Evolutionary conservation across 257 asterid genomes (phyloP).

Genomic region (Solanum boliviense): DNA sequence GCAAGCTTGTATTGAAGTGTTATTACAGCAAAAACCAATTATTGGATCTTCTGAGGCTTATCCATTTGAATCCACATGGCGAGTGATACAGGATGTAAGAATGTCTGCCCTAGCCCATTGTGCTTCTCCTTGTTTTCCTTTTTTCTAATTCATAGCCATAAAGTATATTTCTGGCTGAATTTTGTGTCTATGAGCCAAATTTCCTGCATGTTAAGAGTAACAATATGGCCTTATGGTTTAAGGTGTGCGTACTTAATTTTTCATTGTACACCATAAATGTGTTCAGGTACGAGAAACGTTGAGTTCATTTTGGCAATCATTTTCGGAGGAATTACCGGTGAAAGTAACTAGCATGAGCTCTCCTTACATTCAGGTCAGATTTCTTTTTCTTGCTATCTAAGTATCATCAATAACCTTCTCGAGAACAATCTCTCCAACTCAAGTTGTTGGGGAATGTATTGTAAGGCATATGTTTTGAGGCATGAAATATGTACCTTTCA

Average conservation of each 20-base stretch:
- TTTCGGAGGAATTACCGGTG: conserved; percentile 40
- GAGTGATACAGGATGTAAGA: conserved; percentile 62
- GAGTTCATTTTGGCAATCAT: conserved; percentile 63
- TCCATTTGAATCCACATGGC: conserved; percentile 90
- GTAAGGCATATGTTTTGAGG: neutral
- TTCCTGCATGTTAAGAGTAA: neutral
- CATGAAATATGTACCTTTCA: neutral
- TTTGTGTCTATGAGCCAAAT: neutral
- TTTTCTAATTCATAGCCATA: neutral
- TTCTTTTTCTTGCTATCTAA: neutral
- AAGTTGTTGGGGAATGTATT: neutral
- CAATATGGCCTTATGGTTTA: neutral
- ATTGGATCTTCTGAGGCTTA: conserved; percentile 34
- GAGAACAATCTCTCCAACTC: neutral
- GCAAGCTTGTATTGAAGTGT: conserved; percentile 65
- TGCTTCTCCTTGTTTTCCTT: neutral
- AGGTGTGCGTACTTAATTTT: neutral
- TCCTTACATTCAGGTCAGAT: conserved; percentile 32
- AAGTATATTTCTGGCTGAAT: neutral
- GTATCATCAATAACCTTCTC: neutral
- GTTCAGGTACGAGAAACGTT: conserved; percentile 53
- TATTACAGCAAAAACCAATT: conserved; percentile 50
- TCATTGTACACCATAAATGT: neutral
- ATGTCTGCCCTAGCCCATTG: neutral
- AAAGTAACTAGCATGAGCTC: conserved; percentile 23